Conservation (phyloP, 2,329 filamentous ascomycete species). For the Pseudogymnoascus sp. region DNA sequence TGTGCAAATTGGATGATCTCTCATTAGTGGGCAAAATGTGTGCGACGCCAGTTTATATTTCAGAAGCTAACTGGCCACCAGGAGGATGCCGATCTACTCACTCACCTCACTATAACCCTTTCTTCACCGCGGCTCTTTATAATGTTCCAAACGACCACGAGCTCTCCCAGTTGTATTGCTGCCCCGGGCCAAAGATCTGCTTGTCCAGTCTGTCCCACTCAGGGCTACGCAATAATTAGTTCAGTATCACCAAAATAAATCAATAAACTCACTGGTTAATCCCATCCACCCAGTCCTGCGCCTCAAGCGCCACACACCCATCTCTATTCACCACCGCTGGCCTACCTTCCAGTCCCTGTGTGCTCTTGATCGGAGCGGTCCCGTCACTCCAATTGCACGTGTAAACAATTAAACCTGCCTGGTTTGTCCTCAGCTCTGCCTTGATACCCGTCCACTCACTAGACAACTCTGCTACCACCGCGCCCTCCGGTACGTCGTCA, state of each 20-base stretch:
- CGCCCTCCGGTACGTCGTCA: slow-evolving; percentile 30
- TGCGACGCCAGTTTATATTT: neutral
- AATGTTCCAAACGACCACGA: neutral
- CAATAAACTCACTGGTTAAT: slow-evolving; percentile 49
- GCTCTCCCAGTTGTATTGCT: neutral
- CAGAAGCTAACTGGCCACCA: too few relatives aligned
- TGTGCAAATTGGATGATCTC: too few relatives aligned
- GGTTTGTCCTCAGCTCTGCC: slow-evolving; percentile 62
- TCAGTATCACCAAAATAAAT: neutral
- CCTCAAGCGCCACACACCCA: slow-evolving; percentile 68
- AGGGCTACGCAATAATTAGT: slow-evolving; percentile 27
- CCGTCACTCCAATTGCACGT: slow-evolving; percentile 52
- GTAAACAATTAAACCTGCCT: slow-evolving; percentile 65
- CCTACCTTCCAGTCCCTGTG: slow-evolving; percentile 44
- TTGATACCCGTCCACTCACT: slow-evolving; percentile 60
- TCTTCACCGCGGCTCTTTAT: neutral
- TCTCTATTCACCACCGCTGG: slow-evolving; percentile 45
- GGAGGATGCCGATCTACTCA: neutral
- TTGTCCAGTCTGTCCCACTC: slow-evolving; percentile 36
- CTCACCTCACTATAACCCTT: too few relatives aligned
- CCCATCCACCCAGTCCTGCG: slow-evolving; percentile 69
- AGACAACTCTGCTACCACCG: slow-evolving; percentile 46
- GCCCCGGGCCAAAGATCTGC: slow-evolving; percentile 29
- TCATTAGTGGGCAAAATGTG: neutral
- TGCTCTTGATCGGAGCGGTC: slow-evolving; percentile 46